Base-by-base conservation (phyloP, 1,139 yeast species). In the Candida freyschussii region DNA sequence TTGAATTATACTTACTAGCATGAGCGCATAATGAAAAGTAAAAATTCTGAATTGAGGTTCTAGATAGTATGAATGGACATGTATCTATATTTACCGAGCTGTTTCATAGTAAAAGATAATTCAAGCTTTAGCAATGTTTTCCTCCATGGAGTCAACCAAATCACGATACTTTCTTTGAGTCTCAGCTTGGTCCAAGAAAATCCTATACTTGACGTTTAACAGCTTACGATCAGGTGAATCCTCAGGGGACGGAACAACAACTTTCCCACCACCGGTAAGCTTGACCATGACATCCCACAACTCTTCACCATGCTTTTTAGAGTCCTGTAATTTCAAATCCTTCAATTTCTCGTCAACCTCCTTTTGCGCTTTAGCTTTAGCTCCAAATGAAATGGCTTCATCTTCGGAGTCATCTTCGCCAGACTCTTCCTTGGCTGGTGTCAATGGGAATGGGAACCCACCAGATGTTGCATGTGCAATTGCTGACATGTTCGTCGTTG, bases 201-300 rank as follows among this genome's bases (percentile, higher is more conserved):
- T 74, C 55, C 75, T 70, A 63, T 86, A 91, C 61, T 91, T 91
- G 26, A 79, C 84, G 41, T 70, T 62, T 54, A 91, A 69, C 41
- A 91, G 67, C 49, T 67, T 67, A 50, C 87, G 68, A 56, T 85
- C 95, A 1, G 84, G 77, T 39, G 72, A 71, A 26, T 60, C 60
- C 8, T 53, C 61, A 11, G 69, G 63, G 19, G 76, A 63, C 7
- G 97, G 97, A 42, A 65, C 57, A 29, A 91, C 82, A 13, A 79
- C 85, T 45, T 70, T 71, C 33, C 96, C 97, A 12, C 81, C 75
- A 13, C 94, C 91, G 4, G 95, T 83, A 67, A 87, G 70, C 43
- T 72, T 69, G 46, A 73, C 72, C 98, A 91, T 91, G 26, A 82
- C 76, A 30, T 76, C 73, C 97, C 97, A 91, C 43, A 91, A 65